These are phyloP conservation scores for Botryococcus braunii DNA, from an alignment of 163 green algal genomes.

Conservation along the genomic window DNA sequence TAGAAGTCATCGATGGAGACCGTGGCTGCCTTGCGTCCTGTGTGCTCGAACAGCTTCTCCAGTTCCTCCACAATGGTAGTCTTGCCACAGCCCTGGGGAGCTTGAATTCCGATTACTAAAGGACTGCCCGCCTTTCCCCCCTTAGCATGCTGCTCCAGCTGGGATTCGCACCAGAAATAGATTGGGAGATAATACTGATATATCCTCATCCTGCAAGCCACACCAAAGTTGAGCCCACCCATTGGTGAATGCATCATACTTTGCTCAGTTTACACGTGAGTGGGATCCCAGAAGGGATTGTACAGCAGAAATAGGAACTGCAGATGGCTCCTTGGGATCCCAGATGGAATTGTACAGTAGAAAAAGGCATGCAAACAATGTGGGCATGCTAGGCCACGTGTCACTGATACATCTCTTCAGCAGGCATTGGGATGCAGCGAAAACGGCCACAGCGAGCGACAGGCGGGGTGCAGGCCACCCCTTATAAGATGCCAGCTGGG, in stretches of 20 bases:
- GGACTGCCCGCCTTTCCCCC: slow-evolving; percentile 9
- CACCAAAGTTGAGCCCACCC: too few relatives aligned
- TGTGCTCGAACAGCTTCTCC: slow-evolving; percentile 59
- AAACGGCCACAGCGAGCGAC: too few relatives aligned
- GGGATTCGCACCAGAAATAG: slow-evolving; percentile 78
- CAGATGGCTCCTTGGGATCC: too few relatives aligned
- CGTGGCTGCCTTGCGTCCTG: slow-evolving; percentile 44
- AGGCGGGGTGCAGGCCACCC: too few relatives aligned
- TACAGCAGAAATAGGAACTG: too few relatives aligned
- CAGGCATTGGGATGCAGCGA: too few relatives aligned
- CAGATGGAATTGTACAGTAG: too few relatives aligned
- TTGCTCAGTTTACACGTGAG: background rate
- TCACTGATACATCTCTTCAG: too few relatives aligned
- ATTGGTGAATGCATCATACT: background rate
- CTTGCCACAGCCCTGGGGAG: slow-evolving; percentile 93
- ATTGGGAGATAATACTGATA: slow-evolving; percentile 97
- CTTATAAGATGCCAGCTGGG: too few relatives aligned
- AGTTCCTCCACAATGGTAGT: slow-evolving; percentile 89
- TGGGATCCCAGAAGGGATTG: too few relatives aligned
- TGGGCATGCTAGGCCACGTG: too few relatives aligned
- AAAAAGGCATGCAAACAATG: too few relatives aligned
- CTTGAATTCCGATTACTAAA: slow-evolving; percentile 82
- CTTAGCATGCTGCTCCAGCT: slow-evolving; percentile 59
- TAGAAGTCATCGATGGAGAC: slow-evolving; percentile 99
- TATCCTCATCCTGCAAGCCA: slow-evolving; percentile 37